Evolutionary conservation across 2,329 filamentous ascomycete genomes (phyloP).

Genomic region (Sodiomyces alkalinus): DNA sequence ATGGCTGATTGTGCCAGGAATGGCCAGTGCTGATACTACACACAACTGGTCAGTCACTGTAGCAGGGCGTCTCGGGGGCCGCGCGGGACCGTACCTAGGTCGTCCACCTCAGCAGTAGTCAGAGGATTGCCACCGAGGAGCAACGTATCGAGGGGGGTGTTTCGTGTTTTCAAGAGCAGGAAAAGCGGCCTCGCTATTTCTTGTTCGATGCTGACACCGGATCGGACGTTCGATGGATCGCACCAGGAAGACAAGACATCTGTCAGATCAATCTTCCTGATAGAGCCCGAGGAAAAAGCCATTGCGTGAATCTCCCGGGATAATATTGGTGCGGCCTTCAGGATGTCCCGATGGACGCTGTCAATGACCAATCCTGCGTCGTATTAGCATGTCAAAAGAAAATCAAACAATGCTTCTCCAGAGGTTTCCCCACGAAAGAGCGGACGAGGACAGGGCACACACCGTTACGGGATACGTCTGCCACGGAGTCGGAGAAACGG

Average conservation of each 20-base stretch:
- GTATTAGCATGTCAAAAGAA: background rate
- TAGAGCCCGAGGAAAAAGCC: slow-evolving; percentile 37
- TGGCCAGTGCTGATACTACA: slow-evolving; percentile 14
- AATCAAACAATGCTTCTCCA: too few relatives aligned
- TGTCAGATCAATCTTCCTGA: slow-evolving; percentile 37
- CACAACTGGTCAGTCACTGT: too few relatives aligned
- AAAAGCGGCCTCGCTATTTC: slow-evolving; percentile 34
- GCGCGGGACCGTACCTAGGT: slow-evolving; percentile 28
- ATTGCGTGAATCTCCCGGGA: slow-evolving; percentile 42
- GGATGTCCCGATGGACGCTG: slow-evolving; percentile 10
- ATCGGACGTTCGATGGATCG: slow-evolving; percentile 1
- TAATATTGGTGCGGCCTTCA: slow-evolving; percentile 28
- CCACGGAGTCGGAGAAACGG: slow-evolving; percentile 28
- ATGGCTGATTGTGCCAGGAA: slow-evolving; percentile 21
- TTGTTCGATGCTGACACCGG: slow-evolving; percentile 3
- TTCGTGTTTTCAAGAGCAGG: slow-evolving; percentile 29
- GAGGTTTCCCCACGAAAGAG: too few relatives aligned
- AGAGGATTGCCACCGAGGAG: slow-evolving; percentile 34
- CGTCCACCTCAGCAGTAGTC: slow-evolving; percentile 28
- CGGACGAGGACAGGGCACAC: too few relatives aligned
- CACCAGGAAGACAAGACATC: slow-evolving; percentile 18
- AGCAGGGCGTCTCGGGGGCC: too few relatives aligned
- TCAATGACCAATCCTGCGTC: slow-evolving; percentile 6
- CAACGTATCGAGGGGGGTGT: slow-evolving; percentile 34
- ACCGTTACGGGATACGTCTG: slow-evolving; percentile 38